Base-by-base conservation (phyloP, 2,329 filamentous ascomycete species). In the Cladosporium sp. region DNA sequence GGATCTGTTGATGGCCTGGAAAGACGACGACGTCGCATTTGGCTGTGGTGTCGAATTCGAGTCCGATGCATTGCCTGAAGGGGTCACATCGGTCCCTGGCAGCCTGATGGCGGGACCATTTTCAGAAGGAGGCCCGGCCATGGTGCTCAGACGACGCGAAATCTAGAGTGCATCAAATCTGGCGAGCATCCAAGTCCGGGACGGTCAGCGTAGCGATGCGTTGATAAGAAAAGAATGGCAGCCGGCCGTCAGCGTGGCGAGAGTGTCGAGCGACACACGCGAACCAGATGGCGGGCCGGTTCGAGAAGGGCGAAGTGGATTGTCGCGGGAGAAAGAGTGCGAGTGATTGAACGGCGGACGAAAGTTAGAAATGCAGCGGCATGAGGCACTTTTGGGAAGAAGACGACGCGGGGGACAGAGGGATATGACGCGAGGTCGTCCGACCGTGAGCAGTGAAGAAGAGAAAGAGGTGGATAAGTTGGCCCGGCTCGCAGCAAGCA, bases 1-100 rank as follows among this genome's bases (percentile, higher is more conserved):
- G 24, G 52, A 53, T 36, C 56, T 50, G 32, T 64, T 64, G 48
- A 63, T 58, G 34, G 60, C 57, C 39, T 61, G 59, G 50, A 62
- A 61, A 24, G 56, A 51, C 36, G 48, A 43, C 13, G 36, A 18
- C 11, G 47, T 42, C 45, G 51, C 47, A 19, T 27, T 47, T 24
- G 44, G 36, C 44, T 47, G 44, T 30, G 44, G 36, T 7, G 44
- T 47, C 38, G 34, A 47, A 15, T 29, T 27, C 32, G 32, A 36
- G 9, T 36, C 32, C 15, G 32, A 36, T 36, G 15, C 32, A n/a
- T 36, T 17, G 22, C 22, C 22, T 4, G 22, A 27, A n/a, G 32
- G 12, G 32, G 32, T 36, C 15, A 17, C 32, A n/a, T 36, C 32
- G 32, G 13, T 36, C 9, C 32, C 32, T 8, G 45, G 34, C 44